A percentile compares a stretch with the other conserved stretches of the same genome.
Evolutionary conservation across 2,329 filamentous ascomycete species (phyloP).

Genomic region (Dothidotthia symphoricarpi): DNA sequence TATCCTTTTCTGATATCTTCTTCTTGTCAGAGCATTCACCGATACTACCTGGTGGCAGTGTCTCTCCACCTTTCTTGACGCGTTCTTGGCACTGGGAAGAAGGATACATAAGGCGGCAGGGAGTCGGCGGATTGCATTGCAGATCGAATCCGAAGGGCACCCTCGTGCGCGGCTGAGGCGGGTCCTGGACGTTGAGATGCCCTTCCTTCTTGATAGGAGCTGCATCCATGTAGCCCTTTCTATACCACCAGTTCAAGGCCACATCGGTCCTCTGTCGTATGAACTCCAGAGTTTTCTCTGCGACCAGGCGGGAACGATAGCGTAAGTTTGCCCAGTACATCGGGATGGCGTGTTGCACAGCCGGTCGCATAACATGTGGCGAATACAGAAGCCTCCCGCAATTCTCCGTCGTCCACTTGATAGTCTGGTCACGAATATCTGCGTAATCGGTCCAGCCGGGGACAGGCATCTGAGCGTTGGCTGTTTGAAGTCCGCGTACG

Average conservation of each 20-base stretch:
- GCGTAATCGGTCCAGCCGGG: constrained; percentile 12
- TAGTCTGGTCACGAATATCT: constrained; percentile 15
- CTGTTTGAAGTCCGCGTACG: constrained; percentile 16
- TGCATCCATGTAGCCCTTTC: background rate
- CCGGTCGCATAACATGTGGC: constrained; percentile 10
- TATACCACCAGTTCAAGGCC: background rate
- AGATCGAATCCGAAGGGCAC: constrained; percentile 15
- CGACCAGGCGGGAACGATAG: constrained; percentile 2
- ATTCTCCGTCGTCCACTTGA: constrained; percentile 22
- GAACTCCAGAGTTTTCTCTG: background rate
- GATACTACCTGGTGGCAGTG: background rate
- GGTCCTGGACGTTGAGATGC: no score
- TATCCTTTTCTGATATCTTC: no score
- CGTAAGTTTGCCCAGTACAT: constrained; percentile 1
- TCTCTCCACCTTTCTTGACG: background rate
- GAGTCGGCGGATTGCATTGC: constrained; percentile 3
- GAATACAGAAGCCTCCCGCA: constrained; percentile 22
- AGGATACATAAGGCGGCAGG: constrained; percentile 11
- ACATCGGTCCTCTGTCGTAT: constrained; percentile 1
- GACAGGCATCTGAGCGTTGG: constrained; percentile 10
- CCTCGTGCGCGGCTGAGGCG: background rate
- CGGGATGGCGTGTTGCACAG: constrained; percentile 5
- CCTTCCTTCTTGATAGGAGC: no score
- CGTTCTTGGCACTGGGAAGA: background rate
- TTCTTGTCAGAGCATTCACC: no score